phyloP scores from a whole-genome alignment of 331 rosid genomes.

The Quercus phellos region DNA sequence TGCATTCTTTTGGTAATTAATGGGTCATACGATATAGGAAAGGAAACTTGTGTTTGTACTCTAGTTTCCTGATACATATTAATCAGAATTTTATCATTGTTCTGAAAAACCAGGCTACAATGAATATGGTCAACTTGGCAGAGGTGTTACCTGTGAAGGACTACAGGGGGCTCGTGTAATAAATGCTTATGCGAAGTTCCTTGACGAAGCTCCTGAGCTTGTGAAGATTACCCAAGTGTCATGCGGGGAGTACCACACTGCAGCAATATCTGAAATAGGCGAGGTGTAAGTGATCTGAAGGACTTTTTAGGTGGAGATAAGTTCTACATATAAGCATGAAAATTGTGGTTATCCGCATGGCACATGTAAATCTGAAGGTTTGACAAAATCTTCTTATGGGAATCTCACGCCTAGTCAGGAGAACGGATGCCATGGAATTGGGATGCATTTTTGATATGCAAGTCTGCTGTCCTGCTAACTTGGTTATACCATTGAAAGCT shows the following conservation, averaged over 20 bases:
- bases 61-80: slow-evolving; percentile 26
- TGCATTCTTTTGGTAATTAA: slow-evolving; percentile 16
- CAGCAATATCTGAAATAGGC: slow-evolving; percentile 83
- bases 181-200: slow-evolving; percentile 82
- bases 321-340: slow-evolving; percentile 50
- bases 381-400: slow-evolving; percentile 31
- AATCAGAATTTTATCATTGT: slow-evolving; percentile 36
- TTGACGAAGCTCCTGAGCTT: slow-evolving; percentile 90
- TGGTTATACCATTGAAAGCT: slow-evolving; percentile 27
- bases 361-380: slow-evolving; percentile 37
- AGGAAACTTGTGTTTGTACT: slow-evolving; percentile 15
- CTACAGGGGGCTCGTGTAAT: slow-evolving; percentile 75
- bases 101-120: slow-evolving; percentile 83
- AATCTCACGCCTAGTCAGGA: slow-evolving; percentile 44
- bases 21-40: slow-evolving; percentile 7
- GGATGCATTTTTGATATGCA: slow-evolving; percentile 51
- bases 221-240: slow-evolving; percentile 90
- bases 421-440: slow-evolving; percentile 53
- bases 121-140: slow-evolving; percentile 96
- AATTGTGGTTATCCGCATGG: slow-evolving; percentile 62
- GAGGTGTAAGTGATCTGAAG: slow-evolving; percentile 93
- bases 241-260: slow-evolving; percentile 96
- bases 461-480: slow-evolving; percentile 50
- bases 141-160: slow-evolving; percentile 92
- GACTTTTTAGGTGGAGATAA: slow-evolving; percentile 57